phyloP scores from a whole-genome alignment of 1,284 basidiomycete species.

The Puccinia hordei region DNA sequence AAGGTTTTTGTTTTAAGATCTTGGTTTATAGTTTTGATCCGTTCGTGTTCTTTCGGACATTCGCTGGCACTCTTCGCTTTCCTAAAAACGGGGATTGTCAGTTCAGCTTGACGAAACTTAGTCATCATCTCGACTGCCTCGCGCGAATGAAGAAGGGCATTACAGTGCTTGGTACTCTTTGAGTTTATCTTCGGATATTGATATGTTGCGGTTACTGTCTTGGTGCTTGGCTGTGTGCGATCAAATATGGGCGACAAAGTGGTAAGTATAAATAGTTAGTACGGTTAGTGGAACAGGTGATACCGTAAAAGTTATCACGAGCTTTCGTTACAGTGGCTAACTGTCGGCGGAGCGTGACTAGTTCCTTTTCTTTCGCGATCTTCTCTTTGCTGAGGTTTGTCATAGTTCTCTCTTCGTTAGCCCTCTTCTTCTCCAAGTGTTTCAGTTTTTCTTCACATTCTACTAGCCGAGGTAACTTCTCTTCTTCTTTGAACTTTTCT shows the following conservation, averaged over 20 bases:
- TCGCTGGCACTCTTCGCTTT: slow-evolving; percentile 75
- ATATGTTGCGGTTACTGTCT: slow-evolving; percentile 70
- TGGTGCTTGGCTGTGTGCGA: slow-evolving; percentile 71
- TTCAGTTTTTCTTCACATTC: slow-evolving; percentile 48
- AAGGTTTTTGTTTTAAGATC: slow-evolving; percentile 23
- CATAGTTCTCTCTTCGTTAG: slow-evolving; percentile 27
- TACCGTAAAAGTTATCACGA: slow-evolving; percentile 69
- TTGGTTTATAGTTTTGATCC: slow-evolving; percentile 76
- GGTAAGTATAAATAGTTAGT: neutral
- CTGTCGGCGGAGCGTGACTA: slow-evolving; percentile 41
- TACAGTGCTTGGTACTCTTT: slow-evolving; percentile 84
- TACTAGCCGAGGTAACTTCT: slow-evolving; percentile 63
- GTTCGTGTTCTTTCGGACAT: slow-evolving; percentile 83
- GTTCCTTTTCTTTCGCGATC: slow-evolving; percentile 22
- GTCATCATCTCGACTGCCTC: neutral
- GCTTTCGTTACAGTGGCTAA: slow-evolving; percentile 70
- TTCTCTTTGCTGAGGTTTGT: slow-evolving; percentile 27
- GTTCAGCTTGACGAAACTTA: neutral
- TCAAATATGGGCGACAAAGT: neutral
- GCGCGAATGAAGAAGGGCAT: slow-evolving; percentile 56
- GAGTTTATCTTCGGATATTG: slow-evolving; percentile 76
- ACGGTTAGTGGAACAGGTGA: slow-evolving; percentile 1
- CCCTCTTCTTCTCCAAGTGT: slow-evolving; percentile 37
- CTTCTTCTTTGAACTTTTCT: slow-evolving; percentile 78
- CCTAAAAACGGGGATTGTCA: slow-evolving; percentile 56